A percentile compares a stretch with the other conserved stretches of the same genome.
These are phyloP conservation scores for Quercus aquifolioides DNA, from an alignment of 306 rosid genomes.

Conservation along the genomic window DNA sequence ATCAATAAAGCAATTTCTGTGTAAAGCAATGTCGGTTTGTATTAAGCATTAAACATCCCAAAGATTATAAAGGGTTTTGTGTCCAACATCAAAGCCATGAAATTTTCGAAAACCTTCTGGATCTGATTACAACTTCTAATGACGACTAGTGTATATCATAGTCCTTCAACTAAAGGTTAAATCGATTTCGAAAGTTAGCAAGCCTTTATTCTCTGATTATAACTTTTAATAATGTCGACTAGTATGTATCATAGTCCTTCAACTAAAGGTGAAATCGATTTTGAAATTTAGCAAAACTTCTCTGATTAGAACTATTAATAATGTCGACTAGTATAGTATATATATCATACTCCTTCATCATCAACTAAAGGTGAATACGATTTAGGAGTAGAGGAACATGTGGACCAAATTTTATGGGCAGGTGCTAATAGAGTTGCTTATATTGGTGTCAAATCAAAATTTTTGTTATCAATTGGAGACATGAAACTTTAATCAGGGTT, in stretches of 20 bases:
- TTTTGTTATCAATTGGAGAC: conserved; percentile 40
- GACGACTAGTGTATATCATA: background rate
- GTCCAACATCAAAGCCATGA: background rate
- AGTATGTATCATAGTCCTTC: too few relatives aligned
- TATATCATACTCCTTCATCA: too few relatives aligned
- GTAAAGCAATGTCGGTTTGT: background rate
- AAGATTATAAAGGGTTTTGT: background rate
- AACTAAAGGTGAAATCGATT: background rate
- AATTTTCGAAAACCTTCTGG: background rate
- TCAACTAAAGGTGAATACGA: background rate
- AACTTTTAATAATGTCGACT: background rate
- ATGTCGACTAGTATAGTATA: background rate
- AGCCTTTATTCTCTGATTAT: background rate
- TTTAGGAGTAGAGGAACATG: conserved; percentile 10
- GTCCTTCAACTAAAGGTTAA: background rate
- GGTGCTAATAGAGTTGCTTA: conserved; percentile 24
- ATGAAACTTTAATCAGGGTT: conserved; percentile 41
- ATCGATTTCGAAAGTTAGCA: background rate
- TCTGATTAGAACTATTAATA: background rate
- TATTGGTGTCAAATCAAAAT: conserved; percentile 43
- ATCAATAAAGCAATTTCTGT: background rate
- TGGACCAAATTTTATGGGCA: conserved; percentile 21
- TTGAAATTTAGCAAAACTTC: background rate
- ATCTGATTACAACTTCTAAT: background rate
- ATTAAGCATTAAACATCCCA: too few relatives aligned